Evolutionary conservation across 495 filamentous ascomycete species (phyloP), one percentile per base, ranked within the genome.

Genomic region (Glonium stellatum): DNA sequence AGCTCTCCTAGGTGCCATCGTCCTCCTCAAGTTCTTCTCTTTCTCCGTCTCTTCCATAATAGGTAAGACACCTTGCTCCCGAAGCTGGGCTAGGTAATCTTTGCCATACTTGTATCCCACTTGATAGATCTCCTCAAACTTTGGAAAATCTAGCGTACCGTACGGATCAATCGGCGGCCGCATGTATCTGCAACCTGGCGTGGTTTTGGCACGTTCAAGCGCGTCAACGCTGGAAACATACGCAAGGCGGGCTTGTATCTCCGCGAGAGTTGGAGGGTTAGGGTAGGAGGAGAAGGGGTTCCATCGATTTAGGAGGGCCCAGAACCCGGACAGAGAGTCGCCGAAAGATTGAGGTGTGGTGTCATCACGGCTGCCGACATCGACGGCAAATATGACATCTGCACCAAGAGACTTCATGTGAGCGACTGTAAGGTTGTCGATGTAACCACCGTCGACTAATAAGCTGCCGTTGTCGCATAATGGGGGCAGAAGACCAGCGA

Each of bases 381-480:
- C 93, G 47, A 98, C 81, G 9, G 93, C 93, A 72, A 97, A 97
- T 62, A 98, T 93, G 18, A 95, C 82, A 62, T 97, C 89, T 0
- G 88, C 89, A 5, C 93, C 93, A 0, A 98, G 82, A 13, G 84
- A 87, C 70, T 95, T 95, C 93, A 98, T 98, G 74, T 96, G 91
- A 34, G 89, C 86, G 0, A 98, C 93, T 0, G 93, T 97, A 3
- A 98, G 81, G 64, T 98, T 98, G 77, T 98, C 93, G 55, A 97
- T 84, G 73, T 98, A 98, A 55, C 93, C 93, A 36, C 93, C 93
- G 67, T 98, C 93, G 4, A 98, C 79, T 1, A 98, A 80, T 89
- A 97, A 92, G 76, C 84, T 89, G 39, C 93, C 93, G 69, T 97
- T 92, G 67, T 98, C 93, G 67, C 95, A 97, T 36, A 98, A 82